phyloP scores from a whole-genome alignment of 768 basidiomycete genomes.

The Phaeotremella fagi region DNA sequence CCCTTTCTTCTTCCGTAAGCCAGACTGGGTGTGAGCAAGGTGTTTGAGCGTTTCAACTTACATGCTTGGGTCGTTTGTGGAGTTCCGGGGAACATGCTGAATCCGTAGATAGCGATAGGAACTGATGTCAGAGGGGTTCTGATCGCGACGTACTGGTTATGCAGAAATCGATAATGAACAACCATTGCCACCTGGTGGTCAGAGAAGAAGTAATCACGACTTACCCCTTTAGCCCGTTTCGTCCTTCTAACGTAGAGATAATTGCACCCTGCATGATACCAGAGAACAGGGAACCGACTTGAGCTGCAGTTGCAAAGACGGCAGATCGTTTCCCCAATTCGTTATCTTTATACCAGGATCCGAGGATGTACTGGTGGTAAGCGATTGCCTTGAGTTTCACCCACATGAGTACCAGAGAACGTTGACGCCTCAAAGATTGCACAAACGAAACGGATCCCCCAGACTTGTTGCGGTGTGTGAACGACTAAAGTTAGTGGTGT shows the following conservation, averaged over 20 bases:
- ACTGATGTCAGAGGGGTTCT: conserved; percentile 30
- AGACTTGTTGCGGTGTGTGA: conserved; percentile 47
- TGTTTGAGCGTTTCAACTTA: too few species aligned
- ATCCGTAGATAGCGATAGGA: conserved; percentile 68
- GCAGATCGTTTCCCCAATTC: conserved; percentile 68
- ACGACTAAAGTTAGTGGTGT: conserved; percentile 10
- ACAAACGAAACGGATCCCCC: conserved; percentile 67
- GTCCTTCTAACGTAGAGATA: conserved; percentile 4
- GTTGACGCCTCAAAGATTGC: conserved; percentile 68
- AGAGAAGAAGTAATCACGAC: too few species aligned
- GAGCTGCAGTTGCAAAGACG: conserved; percentile 53
- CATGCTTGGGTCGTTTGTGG: conserved; percentile 56
- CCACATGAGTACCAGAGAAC: conserved; percentile 68
- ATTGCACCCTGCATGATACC: conserved; percentile 22
- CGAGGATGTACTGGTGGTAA: conserved; percentile 66
- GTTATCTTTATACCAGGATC: conserved; percentile 66
- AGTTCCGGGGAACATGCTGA: conserved; percentile 67
- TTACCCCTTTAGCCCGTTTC: conserved; percentile 12
- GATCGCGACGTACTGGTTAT: neutral
- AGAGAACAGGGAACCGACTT: conserved; percentile 15
- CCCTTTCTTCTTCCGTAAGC: conserved; percentile 54
- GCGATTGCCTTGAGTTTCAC: too few species aligned
- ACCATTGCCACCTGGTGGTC: conserved; percentile 18
- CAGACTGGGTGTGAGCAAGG: too few species aligned
- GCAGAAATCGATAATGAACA: conserved; percentile 9